Conservation (phyloP, 2,329 filamentous ascomycete species). For the Teratosphaeria destructans region DNA sequence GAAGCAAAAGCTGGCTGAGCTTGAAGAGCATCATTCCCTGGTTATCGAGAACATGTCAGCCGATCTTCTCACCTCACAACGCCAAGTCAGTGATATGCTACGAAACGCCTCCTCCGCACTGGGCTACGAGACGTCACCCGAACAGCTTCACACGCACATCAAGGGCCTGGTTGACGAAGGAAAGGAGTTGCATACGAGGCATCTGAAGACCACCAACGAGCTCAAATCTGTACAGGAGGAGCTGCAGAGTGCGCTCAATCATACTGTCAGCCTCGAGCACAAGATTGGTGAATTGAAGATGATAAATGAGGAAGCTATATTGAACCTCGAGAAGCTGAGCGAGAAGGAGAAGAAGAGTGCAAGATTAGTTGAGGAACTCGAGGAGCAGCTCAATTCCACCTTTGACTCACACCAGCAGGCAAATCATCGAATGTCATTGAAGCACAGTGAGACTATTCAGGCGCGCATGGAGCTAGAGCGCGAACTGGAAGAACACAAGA, state of each 20-base stretch:
- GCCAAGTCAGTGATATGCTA: slow-evolving; percentile 49
- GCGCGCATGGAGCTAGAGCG: slow-evolving; percentile 37
- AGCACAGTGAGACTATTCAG: slow-evolving; percentile 37
- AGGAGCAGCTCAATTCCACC: slow-evolving; percentile 89
- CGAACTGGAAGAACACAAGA: slow-evolving; percentile 69
- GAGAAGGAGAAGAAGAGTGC: slow-evolving; percentile 80
- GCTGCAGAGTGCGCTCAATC: slow-evolving; percentile 29
- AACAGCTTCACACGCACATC: slow-evolving; percentile 33
- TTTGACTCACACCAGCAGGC: slow-evolving; percentile 84
- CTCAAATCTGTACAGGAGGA: slow-evolving; percentile 33
- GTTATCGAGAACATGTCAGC: slow-evolving; percentile 43
- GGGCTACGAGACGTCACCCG: slow-evolving; percentile 48
- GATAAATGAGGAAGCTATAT: slow-evolving; percentile 45
- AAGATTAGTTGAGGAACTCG: slow-evolving; percentile 84
- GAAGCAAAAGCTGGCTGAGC: slow-evolving; percentile 24
- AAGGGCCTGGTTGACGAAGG: slow-evolving; percentile 35
- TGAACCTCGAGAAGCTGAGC: slow-evolving; percentile 46
- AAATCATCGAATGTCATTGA: slow-evolving; percentile 73
- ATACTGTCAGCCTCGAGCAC: slow-evolving; percentile 30
- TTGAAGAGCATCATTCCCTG: slow-evolving; percentile 26
- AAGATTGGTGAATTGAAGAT: slow-evolving; percentile 36
- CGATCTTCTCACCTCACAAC: slow-evolving; percentile 48
- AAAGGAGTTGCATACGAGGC: slow-evolving; percentile 32
- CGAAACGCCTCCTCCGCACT: slow-evolving; percentile 53
- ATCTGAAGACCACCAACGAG: slow-evolving; percentile 34